Evolutionary conservation across 1,139 yeast species (phyloP).

Genomic region (Casaregolazyma suthepensis): DNA sequence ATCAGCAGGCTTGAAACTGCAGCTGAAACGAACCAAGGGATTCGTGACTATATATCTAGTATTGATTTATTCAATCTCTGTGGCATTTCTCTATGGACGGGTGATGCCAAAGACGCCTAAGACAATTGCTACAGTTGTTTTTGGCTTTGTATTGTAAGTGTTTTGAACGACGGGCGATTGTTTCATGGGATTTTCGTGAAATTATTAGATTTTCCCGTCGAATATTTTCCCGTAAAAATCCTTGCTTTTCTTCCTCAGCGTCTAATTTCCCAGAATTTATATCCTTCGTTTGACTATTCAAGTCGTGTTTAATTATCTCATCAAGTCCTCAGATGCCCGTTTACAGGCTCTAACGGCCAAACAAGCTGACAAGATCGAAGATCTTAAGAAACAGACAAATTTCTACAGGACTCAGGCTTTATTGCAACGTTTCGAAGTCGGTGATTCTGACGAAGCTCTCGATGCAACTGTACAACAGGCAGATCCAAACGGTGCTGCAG

Average conservation of each 20-base stretch:
- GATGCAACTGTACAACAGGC: conserved; percentile 1
- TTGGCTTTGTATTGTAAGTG: not conserved
- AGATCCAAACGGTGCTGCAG: not conserved
- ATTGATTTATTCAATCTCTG: conserved; percentile 23
- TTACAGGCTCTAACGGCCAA: conserved; percentile 41
- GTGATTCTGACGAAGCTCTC: conserved; percentile 8
- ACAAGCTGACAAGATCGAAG: conserved; percentile 61
- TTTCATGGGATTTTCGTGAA: conserved; percentile 8
- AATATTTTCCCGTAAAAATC: too few species aligned
- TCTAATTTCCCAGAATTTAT: conserved; percentile 15
- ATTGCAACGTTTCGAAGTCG: conserved; percentile 50
- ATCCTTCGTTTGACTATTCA: conserved; percentile 19
- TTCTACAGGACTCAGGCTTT: conserved; percentile 72
- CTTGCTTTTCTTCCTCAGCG: conserved; percentile 17
- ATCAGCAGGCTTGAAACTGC: conserved; percentile 18
- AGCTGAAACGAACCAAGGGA: conserved; percentile 27
- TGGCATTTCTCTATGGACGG: conserved; percentile 12
- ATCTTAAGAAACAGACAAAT: conserved; percentile 71
- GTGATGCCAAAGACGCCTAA: not conserved
- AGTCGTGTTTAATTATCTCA: conserved; percentile 19
- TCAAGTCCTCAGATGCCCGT: conserved; percentile 23
- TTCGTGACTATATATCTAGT: conserved; percentile 28
- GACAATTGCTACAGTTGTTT: conserved; percentile 1
- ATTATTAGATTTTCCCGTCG: too few species aligned
- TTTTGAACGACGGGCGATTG: not conserved